These are phyloP conservation scores for Styphnolobium japonicum DNA, from an alignment of 306 rosid genomes.

Conservation along the genomic window DNA sequence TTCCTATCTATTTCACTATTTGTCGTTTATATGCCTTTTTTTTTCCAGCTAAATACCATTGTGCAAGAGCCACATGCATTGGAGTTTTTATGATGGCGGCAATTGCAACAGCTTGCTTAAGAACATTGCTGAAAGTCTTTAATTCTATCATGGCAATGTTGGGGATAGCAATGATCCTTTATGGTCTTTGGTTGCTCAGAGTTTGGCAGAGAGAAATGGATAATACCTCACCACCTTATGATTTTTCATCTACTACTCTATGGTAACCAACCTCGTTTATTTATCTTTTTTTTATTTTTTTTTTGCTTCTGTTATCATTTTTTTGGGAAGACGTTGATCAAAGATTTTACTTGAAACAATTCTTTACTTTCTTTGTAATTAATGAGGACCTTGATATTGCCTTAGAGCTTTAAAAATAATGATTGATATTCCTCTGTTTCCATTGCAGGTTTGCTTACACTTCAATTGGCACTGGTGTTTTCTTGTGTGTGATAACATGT, in stretches of 20 bases:
- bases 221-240: not conserved
- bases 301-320: not conserved
- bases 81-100: not conserved
- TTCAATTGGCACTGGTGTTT: slow-evolving; percentile 30
- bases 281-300: not conserved
- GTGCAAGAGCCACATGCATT: not conserved
- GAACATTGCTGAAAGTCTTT: slow-evolving; percentile 32
- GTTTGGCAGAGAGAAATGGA: slow-evolving; percentile 40
- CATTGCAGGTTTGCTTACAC: slow-evolving; percentile 6
- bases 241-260: slow-evolving; percentile 8
- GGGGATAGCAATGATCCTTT: slow-evolving; percentile 46
- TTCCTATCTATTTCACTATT: not conserved
- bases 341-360: not conserved
- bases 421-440: not conserved
- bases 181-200: slow-evolving; percentile 44
- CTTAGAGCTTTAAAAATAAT: not conserved
- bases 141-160: slow-evolving; percentile 38
- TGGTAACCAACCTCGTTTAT: slow-evolving; percentile 25
- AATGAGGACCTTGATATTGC: not conserved
- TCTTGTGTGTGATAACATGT: slow-evolving; percentile 26
- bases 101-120: slow-evolving; percentile 28
- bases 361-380: not conserved
- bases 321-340: not conserved
- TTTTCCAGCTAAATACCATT: not conserved
- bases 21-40: not conserved